phyloP scores from a whole-genome alignment of 2,329 filamentous ascomycete genomes.

The Gremmenia infestans region DNA sequence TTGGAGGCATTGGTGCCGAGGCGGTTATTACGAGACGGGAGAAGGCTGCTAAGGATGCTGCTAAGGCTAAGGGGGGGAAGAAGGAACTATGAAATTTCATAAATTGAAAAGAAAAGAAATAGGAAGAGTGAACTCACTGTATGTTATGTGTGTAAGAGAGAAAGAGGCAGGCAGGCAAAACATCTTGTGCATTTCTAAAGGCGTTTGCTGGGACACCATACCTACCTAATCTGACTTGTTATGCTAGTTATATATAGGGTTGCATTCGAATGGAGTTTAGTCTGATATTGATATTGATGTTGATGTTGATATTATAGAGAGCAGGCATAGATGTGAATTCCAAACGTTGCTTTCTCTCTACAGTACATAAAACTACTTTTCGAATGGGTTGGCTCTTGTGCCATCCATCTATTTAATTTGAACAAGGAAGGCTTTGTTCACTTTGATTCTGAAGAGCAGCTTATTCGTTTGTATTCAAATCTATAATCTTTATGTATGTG shows the following conservation, averaged over 20 bases:
- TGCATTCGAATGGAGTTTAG: background rate
- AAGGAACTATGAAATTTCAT: constrained; percentile 19
- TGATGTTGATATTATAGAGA: background rate
- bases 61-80: constrained; percentile 16
- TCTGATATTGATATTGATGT: background rate
- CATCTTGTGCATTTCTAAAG: background rate
- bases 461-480: too few species aligned
- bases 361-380: background rate
- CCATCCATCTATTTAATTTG: background rate
- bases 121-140: too few species aligned
- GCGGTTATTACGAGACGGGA: constrained; percentile 74
- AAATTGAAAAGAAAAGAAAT: background rate
- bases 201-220: background rate
- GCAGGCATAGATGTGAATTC: background rate
- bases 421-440: background rate
- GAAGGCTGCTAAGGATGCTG: constrained; percentile 69
- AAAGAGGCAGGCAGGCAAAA: background rate
- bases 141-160: background rate
- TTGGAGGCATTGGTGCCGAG: constrained; percentile 91
- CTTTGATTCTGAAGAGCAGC: background rate
- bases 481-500: too few species aligned
- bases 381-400: background rate
- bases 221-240: background rate
- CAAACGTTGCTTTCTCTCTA: background rate
- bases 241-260: background rate